Evolutionary conservation across 257 asterid genomes (phyloP).

Genomic region (Penstemon barbatus): DNA sequence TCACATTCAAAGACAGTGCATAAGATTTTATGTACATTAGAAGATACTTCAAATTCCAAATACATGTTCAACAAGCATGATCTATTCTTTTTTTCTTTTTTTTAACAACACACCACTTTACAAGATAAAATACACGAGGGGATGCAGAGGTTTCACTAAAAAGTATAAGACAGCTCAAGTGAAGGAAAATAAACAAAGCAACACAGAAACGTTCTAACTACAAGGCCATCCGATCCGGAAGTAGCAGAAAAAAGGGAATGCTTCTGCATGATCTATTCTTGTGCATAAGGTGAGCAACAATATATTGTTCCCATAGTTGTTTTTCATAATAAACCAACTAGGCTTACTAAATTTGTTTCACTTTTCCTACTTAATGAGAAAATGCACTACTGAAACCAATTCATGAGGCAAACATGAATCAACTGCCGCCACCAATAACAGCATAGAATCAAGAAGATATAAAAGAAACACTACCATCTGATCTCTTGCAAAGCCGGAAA

Average conservation of each 20-base stretch:
- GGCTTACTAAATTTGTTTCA: not conserved
- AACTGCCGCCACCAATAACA: slow-evolving; percentile 13
- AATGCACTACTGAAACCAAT: slow-evolving; percentile 1
- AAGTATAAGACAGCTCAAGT: no score
- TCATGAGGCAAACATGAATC: slow-evolving; percentile 11
- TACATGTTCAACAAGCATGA: slow-evolving; percentile 12
- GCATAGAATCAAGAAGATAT: slow-evolving; percentile 19
- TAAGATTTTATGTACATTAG: slow-evolving; percentile 13
- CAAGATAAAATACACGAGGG: no score
- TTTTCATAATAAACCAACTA: slow-evolving; percentile 22
- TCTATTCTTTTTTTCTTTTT: no score
- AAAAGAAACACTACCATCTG: not conserved
- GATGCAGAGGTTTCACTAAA: no score
- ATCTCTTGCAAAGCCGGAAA: no score
- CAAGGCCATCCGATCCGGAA: no score
- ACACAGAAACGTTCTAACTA: no score
- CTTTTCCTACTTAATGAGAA: not conserved
- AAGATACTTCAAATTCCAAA: slow-evolving; percentile 18
- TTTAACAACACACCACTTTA: no score
- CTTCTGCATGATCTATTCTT: not conserved
- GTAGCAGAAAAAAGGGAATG: no score
- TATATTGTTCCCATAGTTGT: slow-evolving; percentile 4
- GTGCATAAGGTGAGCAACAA: slow-evolving; percentile 18
- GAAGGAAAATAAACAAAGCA: no score
- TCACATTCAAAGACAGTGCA: slow-evolving; percentile 14